Evolutionary conservation across 2,329 filamentous ascomycete species (phyloP).

Genomic region (Penicillium psychrosexuale): DNA sequence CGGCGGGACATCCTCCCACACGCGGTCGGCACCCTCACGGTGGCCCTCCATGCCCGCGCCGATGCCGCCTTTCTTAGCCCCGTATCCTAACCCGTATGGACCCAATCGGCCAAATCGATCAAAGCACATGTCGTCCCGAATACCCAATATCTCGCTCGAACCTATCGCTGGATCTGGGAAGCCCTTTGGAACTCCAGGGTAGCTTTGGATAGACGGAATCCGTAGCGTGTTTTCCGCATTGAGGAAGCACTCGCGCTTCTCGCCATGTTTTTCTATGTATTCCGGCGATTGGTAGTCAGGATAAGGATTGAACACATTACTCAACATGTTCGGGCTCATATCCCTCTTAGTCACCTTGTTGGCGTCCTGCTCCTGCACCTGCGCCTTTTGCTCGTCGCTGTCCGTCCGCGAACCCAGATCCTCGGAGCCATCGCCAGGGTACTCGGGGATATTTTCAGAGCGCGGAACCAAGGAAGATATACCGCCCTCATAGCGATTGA

Average conservation of each 20-base stretch:
- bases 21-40: conserved; percentile 70
- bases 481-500: conserved; percentile 87
- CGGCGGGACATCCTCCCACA: conserved; percentile 69
- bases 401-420: conserved; percentile 51
- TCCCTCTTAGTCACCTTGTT: conserved; percentile 20
- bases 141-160: conserved; percentile 75
- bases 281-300: conserved; percentile 58
- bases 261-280: conserved; percentile 56
- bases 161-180: conserved; percentile 83
- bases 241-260: conserved; percentile 73
- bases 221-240: conserved; percentile 62
- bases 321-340: conserved; percentile 40
- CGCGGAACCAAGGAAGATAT: conserved; percentile 67
- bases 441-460: conserved; percentile 71
- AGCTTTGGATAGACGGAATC: conserved; percentile 69
- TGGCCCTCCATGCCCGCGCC: conserved; percentile 85
- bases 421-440: conserved; percentile 63
- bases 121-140: conserved; percentile 86
- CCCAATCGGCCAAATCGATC: conserved; percentile 85
- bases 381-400: conserved; percentile 9
- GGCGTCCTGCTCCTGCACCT: conserved; percentile 26
- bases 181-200: conserved; percentile 73
- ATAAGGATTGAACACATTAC: conserved; percentile 65
- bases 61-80: conserved; percentile 70
- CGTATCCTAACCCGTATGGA: conserved; percentile 88